Evolutionary conservation across 495 filamentous ascomycete genomes (phyloP).

Genomic region (Collariella sp.): DNA sequence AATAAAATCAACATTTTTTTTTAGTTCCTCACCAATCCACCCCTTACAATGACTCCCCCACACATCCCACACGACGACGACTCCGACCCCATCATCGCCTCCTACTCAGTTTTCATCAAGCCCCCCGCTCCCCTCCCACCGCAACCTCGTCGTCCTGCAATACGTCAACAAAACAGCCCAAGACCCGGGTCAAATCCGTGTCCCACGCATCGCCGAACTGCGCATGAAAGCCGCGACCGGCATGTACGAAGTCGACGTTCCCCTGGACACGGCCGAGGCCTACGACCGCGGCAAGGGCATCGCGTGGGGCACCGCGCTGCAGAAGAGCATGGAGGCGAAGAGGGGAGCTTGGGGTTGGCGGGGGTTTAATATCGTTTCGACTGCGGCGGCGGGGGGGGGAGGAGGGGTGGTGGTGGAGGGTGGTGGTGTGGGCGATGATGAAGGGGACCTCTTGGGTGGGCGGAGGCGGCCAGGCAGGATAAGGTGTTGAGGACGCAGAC

Average conservation of each 20-base stretch:
- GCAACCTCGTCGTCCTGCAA: conserved; percentile 39
- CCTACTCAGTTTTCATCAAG: conserved; percentile 43
- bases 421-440: conserved; percentile 13
- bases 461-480: conserved; percentile 36
- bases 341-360: conserved; percentile 38
- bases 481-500: conserved; percentile 39
- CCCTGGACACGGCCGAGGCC: conserved; percentile 29
- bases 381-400: conserved; percentile 11
- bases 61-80: conserved; percentile 23
- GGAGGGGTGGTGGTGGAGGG: conserved; percentile 14
- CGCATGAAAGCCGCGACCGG: conserved; percentile 38
- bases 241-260: conserved; percentile 43
- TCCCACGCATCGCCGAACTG: conserved; percentile 29
- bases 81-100: conserved; percentile 40
- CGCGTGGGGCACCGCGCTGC: conserved; percentile 35
- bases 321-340: conserved; percentile 36
- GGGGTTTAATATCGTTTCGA: conserved; percentile 39
- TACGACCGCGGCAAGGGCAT: conserved; percentile 43
- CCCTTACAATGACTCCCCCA: background rate
- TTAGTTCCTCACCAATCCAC: background rate
- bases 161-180: conserved; percentile 33
- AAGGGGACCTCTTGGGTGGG: conserved; percentile 32
- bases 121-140: conserved; percentile 31
- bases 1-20: no score
- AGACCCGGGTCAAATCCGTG: conserved; percentile 22